These are phyloP conservation scores for Quercus gilva DNA, from an alignment of 306 rosid genomes.

Conservation along the genomic window DNA sequence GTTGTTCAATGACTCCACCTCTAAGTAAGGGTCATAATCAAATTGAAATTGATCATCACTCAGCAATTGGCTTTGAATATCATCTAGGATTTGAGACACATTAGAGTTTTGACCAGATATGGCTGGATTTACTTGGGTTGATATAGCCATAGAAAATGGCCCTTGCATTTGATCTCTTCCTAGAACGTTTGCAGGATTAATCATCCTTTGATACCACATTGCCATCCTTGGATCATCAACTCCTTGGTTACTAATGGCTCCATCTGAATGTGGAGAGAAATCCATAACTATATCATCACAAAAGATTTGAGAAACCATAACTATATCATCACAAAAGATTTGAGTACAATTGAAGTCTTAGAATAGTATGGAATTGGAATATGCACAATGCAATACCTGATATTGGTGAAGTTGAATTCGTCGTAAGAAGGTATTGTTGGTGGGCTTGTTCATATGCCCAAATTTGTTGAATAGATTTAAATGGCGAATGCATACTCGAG, in stretches of 20 bases:
- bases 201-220: conserved; percentile 25
- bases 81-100: background rate
- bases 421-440: background rate
- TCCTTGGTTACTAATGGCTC: background rate
- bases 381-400: conserved; percentile 12
- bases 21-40: too few species aligned
- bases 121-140: too few species aligned
- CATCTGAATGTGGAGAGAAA: conserved; percentile 4
- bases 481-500: background rate
- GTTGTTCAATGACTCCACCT: too few species aligned
- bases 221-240: conserved; percentile 5
- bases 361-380: background rate
- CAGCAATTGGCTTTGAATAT: background rate
- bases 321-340: conserved; percentile 6
- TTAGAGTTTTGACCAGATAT: too few species aligned
- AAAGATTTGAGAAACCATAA: background rate
- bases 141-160: background rate
- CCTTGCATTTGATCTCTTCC: background rate
- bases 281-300: conserved; percentile 10
- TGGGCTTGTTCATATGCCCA: conserved; percentile 1
- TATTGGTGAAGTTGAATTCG: background rate
- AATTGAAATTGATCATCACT: background rate
- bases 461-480: background rate
- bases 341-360: background rate
- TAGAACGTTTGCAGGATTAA: background rate